These are phyloP conservation scores for Alternaria panax DNA, from an alignment of 2,329 filamentous ascomycete species.

Conservation along the genomic window DNA sequence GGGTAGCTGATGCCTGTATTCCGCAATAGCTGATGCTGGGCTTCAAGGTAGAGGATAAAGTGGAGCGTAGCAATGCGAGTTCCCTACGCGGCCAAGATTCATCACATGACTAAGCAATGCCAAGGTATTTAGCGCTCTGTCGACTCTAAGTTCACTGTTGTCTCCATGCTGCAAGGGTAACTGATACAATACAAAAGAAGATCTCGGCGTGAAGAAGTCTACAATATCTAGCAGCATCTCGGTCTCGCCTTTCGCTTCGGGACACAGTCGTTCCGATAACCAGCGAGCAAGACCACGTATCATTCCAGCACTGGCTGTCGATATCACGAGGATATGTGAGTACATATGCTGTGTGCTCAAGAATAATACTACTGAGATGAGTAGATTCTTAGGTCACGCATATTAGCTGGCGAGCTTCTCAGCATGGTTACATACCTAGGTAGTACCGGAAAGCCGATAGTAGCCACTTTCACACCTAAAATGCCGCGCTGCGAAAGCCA, in stretches of 20 bases:
- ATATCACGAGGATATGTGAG: not conserved
- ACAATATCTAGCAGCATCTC: too few relatives aligned
- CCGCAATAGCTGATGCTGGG: slow-evolving; percentile 8
- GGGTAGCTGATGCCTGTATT: not conserved
- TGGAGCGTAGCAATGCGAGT: slow-evolving; percentile 15
- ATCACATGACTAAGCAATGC: slow-evolving; percentile 16
- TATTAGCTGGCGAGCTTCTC: not conserved
- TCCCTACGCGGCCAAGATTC: slow-evolving; percentile 15
- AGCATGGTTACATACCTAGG: not conserved
- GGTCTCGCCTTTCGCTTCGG: not conserved
- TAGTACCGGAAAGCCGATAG: slow-evolving; percentile 3
- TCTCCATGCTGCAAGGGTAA: not conserved
- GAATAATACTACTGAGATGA: not conserved
- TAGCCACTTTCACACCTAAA: slow-evolving; percentile 1
- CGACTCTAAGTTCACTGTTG: not conserved
- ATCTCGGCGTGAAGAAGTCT: not conserved
- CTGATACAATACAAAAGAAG: not conserved
- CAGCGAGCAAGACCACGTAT: not conserved
- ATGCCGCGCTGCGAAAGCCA: not conserved
- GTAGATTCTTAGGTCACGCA: not conserved
- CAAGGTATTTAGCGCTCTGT: slow-evolving; percentile 13
- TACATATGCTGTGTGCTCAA: not conserved
- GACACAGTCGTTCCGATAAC: not conserved
- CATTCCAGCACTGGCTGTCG: not conserved
- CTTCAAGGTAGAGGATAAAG: slow-evolving; percentile 17